phyloP scores from a whole-genome alignment of 495 filamentous ascomycete species.

The Trichoderma virens region DNA sequence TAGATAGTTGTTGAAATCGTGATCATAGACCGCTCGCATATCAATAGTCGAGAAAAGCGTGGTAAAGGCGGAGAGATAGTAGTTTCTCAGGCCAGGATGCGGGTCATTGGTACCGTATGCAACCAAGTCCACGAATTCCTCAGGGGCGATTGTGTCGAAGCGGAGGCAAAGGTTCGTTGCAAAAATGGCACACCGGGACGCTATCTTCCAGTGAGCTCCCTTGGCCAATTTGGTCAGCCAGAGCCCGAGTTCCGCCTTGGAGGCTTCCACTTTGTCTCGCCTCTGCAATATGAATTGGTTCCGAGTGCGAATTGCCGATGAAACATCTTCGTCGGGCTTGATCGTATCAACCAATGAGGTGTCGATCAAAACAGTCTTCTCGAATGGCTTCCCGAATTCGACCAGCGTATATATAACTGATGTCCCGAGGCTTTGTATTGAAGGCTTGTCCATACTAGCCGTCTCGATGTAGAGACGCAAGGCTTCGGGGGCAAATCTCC shows the following conservation, averaged over 20 bases:
- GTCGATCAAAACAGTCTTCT: slow-evolving; percentile 81
- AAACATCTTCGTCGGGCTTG: slow-evolving; percentile 60
- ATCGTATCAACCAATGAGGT: slow-evolving; percentile 63
- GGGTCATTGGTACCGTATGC: slow-evolving; percentile 77
- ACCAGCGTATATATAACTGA: slow-evolving; percentile 76
- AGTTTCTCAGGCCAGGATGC: slow-evolving; percentile 74
- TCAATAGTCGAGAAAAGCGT: slow-evolving; percentile 76
- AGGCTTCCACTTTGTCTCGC: slow-evolving; percentile 65
- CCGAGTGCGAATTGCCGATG: slow-evolving; percentile 54
- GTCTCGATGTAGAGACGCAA: slow-evolving; percentile 85
- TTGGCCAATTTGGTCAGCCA: slow-evolving; percentile 73
- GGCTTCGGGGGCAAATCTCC: slow-evolving; percentile 81
- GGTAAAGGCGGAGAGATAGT: slow-evolving; percentile 73
- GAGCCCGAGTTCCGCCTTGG: slow-evolving; percentile 70
- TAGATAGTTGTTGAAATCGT: slow-evolving; percentile 80
- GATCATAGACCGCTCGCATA: slow-evolving; percentile 73
- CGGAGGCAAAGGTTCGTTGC: slow-evolving; percentile 81
- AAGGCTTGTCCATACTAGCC: slow-evolving; percentile 82
- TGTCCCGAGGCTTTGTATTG: slow-evolving; percentile 82
- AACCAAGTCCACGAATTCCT: slow-evolving; percentile 76
- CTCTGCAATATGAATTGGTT: slow-evolving; percentile 64
- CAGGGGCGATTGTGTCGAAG: slow-evolving; percentile 77
- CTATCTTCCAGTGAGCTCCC: slow-evolving; percentile 91
- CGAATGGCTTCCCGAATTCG: slow-evolving; percentile 80
- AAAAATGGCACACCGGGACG: slow-evolving; percentile 77